Evolutionary conservation across 805 yeast genomes (phyloP), one percentile per base, ranked within the genome.

Genomic region (Grigorovia jiainica): DNA sequence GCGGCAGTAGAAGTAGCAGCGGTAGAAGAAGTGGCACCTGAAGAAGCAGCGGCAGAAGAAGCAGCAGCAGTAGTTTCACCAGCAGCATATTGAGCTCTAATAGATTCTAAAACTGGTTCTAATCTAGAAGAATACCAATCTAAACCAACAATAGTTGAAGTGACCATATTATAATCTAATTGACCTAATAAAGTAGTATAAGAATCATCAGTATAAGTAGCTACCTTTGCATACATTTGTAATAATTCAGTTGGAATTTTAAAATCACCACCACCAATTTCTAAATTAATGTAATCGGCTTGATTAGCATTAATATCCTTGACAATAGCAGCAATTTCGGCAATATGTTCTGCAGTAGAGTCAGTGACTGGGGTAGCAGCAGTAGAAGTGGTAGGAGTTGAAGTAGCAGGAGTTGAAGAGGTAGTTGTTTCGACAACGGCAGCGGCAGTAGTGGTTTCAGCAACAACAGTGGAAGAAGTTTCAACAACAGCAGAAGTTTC

Each of bases 101-200:
- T 34, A 13, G 49, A 38, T 17, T 37, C 41, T 11, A 50, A 35
- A 36, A 42, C 50, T 7, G 57, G 46, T 31, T 39, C 47, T 21
- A 58, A 41, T 49, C 61, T 55, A 16, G 49, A 33, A 25, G 56
- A 47, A 44, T 57, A 62, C 65, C 65, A 62, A 47, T 65, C 62
- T 34, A 62, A 49, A 30, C 52, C 55, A 23, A 61, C 52, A 25
- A 61, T 52, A 34, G 57, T 54, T 10, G 53, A 39, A 2, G 56
- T 48, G n/a, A 61, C 52, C 15, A 48, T 53, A 39, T 41, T 29
- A 41, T 47, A 43, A 45, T 62, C 60, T 36, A 63, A 48, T 41
- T 47, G 41, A 21, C 39, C 13, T 47, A 47, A 60, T 44, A 63
- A 49, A 31, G 64, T 46, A 42, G 66, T 63, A 51, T 54, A 62